A percentile compares a stretch with the other conserved stretches of the same genome.
Evolutionary conservation across 352 stramenopile species (phyloP).

Genomic region (Globisporangium viniferum): DNA sequence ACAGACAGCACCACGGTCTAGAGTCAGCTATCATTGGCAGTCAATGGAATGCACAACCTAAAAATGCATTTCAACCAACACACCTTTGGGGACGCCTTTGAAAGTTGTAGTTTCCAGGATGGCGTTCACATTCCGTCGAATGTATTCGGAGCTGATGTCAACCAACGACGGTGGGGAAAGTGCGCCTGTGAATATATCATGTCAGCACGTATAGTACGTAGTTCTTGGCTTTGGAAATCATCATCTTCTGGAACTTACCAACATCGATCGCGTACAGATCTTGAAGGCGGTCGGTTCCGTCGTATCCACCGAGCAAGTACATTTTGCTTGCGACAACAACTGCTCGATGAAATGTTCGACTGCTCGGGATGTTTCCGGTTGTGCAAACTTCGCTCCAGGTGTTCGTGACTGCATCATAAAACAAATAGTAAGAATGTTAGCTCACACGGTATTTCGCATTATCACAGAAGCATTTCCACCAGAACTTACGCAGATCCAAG

Average conservation of each 20-base stretch:
- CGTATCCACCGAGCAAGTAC: conserved; percentile 85
- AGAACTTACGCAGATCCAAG: conserved; percentile 51
- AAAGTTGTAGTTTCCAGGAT: conserved; percentile 71
- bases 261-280: conserved; percentile 87
- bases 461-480: not conserved
- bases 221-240: not conserved
- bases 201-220: not conserved
- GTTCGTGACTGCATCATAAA: conserved; percentile 44
- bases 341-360: conserved; percentile 83
- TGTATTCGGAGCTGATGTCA: conserved; percentile 69
- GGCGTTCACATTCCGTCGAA: conserved; percentile 60
- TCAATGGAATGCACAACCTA: not conserved
- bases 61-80: not conserved
- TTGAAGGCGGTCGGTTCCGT: conserved; percentile 79
- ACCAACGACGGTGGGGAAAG: conserved; percentile 67
- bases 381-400: conserved; percentile 85
- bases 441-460: not conserved
- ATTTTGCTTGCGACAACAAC: conserved; percentile 80
- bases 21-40: not conserved
- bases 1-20: not conserved
- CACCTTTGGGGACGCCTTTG: conserved; percentile 65
- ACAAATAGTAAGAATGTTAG: not conserved
- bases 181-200: conserved; percentile 23
- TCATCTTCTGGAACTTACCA: conserved; percentile 18
- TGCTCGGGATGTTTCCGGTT: conserved; percentile 76